Percentiles rank a stretch among this genome's conserved stretches.
phyloP scores from a whole-genome alignment of 164 flowering plant genomes.

The Nelumbo lutea region DNA sequence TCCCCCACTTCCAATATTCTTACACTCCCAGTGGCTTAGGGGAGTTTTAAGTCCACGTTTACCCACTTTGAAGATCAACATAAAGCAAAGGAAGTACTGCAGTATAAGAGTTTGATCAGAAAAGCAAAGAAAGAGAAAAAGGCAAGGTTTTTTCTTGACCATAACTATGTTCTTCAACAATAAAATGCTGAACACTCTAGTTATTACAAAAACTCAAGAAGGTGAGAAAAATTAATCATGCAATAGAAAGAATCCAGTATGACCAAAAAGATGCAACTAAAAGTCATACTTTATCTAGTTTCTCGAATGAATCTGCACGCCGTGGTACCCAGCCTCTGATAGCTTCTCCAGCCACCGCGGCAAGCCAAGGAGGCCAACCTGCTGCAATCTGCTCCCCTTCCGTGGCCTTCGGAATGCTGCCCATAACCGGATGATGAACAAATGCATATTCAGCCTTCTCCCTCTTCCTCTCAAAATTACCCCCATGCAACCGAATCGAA shows the following conservation, averaged over 20 bases:
- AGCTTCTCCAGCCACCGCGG: slow-evolving; percentile 53
- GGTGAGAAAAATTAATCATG: background rate
- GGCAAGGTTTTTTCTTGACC: background rate
- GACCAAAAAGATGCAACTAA: background rate
- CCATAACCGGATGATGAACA: slow-evolving; percentile 15
- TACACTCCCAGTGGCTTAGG: background rate
- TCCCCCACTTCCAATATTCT: too few species aligned
- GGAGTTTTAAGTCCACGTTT: background rate
- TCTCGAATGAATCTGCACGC: slow-evolving; percentile 47
- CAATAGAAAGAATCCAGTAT: background rate
- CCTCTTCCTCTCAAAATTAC: slow-evolving; percentile 23
- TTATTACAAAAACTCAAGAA: background rate
- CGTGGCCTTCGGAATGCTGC: slow-evolving; percentile 23
- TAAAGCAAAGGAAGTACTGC: background rate
- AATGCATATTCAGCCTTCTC: slow-evolving; percentile 20
- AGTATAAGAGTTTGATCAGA: background rate
- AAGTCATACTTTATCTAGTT: slow-evolving; percentile 38
- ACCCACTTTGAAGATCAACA: too few species aligned
- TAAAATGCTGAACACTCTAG: background rate
- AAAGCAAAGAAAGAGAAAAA: background rate
- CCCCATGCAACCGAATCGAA: slow-evolving; percentile 21
- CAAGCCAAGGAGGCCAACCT: slow-evolving; percentile 70
- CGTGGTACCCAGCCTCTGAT: slow-evolving; percentile 62
- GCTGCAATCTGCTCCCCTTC: slow-evolving; percentile 58
- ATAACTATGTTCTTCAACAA: background rate